Evolutionary conservation across 495 filamentous ascomycete genomes (phyloP).

Genomic region (Penicillium odoratum): DNA sequence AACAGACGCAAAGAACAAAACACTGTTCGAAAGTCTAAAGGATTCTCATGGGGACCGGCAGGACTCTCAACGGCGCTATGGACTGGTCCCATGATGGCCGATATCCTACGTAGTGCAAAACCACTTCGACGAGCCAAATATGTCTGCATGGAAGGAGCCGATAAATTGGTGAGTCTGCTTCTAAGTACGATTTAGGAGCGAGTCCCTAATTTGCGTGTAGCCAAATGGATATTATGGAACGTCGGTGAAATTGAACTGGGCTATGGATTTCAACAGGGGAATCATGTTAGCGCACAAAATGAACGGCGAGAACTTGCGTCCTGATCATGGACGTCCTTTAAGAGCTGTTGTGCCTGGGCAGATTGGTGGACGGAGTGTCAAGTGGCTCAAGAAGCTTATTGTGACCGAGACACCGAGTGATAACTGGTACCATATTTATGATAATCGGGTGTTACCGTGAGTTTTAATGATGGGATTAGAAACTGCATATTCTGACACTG

Average conservation of each 20-base stretch:
- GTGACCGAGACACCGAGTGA: slow-evolving; percentile 78
- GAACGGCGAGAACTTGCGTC: slow-evolving; percentile 83
- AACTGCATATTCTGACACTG: slow-evolving; percentile 7
- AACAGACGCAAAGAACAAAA: slow-evolving; percentile 97
- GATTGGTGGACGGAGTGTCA: slow-evolving; percentile 92
- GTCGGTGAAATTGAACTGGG: slow-evolving; percentile 85
- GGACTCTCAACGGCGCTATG: slow-evolving; percentile 88
- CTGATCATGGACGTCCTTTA: slow-evolving; percentile 87
- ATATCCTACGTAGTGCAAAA: slow-evolving; percentile 67
- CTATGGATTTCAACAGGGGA: slow-evolving; percentile 77
- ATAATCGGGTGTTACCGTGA: slow-evolving; percentile 84
- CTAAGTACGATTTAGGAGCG: not conserved
- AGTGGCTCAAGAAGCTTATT: slow-evolving; percentile 88
- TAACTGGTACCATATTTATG: slow-evolving; percentile 97
- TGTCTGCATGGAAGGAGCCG: slow-evolving; percentile 92
- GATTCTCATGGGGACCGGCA: slow-evolving; percentile 93
- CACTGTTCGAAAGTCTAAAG: slow-evolving; percentile 85
- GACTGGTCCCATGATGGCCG: slow-evolving; percentile 78
- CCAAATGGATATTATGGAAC: slow-evolving; percentile 94
- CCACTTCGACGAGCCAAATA: slow-evolving; percentile 74
- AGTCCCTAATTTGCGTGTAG: slow-evolving; percentile 29
- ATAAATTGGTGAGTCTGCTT: slow-evolving; percentile 58
- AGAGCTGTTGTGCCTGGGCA: slow-evolving; percentile 87
- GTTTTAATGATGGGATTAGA: slow-evolving; percentile 7
- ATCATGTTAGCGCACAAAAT: slow-evolving; percentile 91